A percentile compares a stretch with the other conserved stretches of the same genome.
phyloP scores from a whole-genome alignment of 2,329 filamentous ascomycete genomes.

The Calonectria pseudoreteaudii region DNA sequence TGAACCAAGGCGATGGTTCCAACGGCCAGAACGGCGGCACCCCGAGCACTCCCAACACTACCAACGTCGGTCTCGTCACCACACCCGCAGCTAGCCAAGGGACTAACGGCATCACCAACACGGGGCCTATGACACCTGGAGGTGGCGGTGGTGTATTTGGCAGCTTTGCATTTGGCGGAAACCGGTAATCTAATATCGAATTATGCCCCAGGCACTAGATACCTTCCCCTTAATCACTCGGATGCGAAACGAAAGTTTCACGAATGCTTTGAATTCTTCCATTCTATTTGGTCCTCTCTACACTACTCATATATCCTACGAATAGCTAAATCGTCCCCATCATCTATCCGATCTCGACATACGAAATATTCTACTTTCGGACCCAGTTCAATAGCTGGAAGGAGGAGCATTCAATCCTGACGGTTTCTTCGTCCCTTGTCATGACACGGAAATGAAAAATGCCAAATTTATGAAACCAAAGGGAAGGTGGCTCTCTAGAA shows the following conservation, averaged over 20 bases:
- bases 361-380: background rate
- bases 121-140: slow-evolving; percentile 83
- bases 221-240: background rate
- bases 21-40: slow-evolving; percentile 59
- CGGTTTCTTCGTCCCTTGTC: background rate
- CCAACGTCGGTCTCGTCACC: slow-evolving; percentile 59
- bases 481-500: background rate
- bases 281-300: slow-evolving; percentile 1
- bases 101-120: slow-evolving; percentile 66
- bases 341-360: background rate
- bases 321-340: background rate
- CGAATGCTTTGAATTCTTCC: slow-evolving; percentile 18
- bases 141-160: slow-evolving; percentile 82
- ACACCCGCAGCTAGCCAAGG: slow-evolving; percentile 64
- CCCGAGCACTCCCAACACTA: slow-evolving; percentile 78
- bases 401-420: background rate
- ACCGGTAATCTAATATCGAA: slow-evolving; percentile 44
- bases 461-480: background rate
- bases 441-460: background rate
- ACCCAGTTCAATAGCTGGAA: background rate
- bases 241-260: slow-evolving; percentile 20
- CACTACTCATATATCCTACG: background rate
- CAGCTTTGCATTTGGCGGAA: slow-evolving; percentile 70
- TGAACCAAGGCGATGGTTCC: slow-evolving; percentile 46
- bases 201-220: background rate